Base-by-base conservation (phyloP, 2,329 filamentous ascomycete species). In the Aspergillus awamori region DNA sequence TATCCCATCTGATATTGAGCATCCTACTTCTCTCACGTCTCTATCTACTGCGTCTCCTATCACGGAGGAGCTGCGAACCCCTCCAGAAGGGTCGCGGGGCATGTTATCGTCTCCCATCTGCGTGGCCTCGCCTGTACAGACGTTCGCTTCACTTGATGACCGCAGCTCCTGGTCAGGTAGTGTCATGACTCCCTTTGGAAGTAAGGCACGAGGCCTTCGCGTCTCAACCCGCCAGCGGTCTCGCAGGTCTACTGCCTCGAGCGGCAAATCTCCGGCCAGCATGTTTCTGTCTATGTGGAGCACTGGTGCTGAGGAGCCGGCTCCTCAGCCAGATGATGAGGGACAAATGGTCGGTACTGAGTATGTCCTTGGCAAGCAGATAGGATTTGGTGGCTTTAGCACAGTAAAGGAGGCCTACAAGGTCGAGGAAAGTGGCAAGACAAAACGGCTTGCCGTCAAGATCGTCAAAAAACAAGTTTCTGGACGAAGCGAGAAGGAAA, bases 331-430 rank as follows among this genome's bases (percentile, higher is more conserved):
- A 11, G 87, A 90, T 69, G 86, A 88, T 53, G 87, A 89, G 76
- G 87, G 87, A 3, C 87, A 89, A 70, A 84, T 87, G 62, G 84
- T 90, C 51, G 87, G 86, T 45, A 82, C 83, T 56, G 85, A 88
- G 64, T 90, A 89, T 72, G 85, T 90, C 33, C 84, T 90, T 55
- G 87, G 87, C 52, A 86, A 87, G 65, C 83, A 86, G 62, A 86
- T 90, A 61, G 87, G 86, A 3, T 85, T 81, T 63, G 87, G 87
- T 26, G 87, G 87, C 4, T 89, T 89, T 72, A 88, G 86, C 64
- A 80, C 85, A 1, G 86, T 90, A 36, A 89, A 88, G 69, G 87
- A 90, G 74, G 87, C 87, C 7, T 86, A 82, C 62, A 88, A 86
- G 58, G 83, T 89, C 49, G 82, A 85, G 54, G 83, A 82, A 33